Evolutionary conservation across 2,329 filamentous ascomycete species (phyloP), one percentile per base, ranked within the genome.

Genomic region (Chalaropsis thielavioides): DNA sequence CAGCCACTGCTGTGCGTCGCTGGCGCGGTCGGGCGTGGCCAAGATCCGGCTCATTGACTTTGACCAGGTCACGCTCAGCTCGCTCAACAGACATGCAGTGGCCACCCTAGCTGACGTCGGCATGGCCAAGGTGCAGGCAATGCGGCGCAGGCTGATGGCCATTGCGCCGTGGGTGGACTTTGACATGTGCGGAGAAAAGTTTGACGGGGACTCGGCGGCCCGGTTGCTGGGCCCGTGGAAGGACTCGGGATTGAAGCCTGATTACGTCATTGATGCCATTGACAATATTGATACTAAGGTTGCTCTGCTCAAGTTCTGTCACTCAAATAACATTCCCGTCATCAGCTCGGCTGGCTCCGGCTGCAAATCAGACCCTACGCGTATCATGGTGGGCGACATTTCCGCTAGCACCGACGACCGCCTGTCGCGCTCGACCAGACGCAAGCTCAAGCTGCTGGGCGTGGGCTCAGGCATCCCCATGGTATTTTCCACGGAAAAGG

Each of bases 261-360:
- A 92, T 70, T 99, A 87, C 71, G 85, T 99, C n/a, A 84, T 99
- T 43, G 94, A 99, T 75, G 95, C 92, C 24, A 99, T 99, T 69
- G 94, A 99, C 75, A 97, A 99, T 72, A 97, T 99, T 68, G 90
- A 96, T 62, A 95, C 90, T 64, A 99, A 99, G 77, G 92, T 99
- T 2, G 88, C 87, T 19, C 78, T 99, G 64, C 79, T 99, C 49
- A 86, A 90, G 71, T 95, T 95, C 76, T 99, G 94, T 76, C 81
- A 92, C 72, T 82, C 85, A 67, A 82, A 90, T 72, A 79, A 81
- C 1, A 78, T 97, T 31, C 87, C 85, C 0, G 90, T 99, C 35
- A 92, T 99, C 68, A 94, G 90, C 17, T 89, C 90, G 40, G 97
- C 97, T 92, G 94, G 94, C 0, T 94, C 94, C 0, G 94, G 91